Evolutionary conservation across 2,329 filamentous ascomycete genomes (phyloP).

Genomic region (Chaetomium olivaceum): DNA sequence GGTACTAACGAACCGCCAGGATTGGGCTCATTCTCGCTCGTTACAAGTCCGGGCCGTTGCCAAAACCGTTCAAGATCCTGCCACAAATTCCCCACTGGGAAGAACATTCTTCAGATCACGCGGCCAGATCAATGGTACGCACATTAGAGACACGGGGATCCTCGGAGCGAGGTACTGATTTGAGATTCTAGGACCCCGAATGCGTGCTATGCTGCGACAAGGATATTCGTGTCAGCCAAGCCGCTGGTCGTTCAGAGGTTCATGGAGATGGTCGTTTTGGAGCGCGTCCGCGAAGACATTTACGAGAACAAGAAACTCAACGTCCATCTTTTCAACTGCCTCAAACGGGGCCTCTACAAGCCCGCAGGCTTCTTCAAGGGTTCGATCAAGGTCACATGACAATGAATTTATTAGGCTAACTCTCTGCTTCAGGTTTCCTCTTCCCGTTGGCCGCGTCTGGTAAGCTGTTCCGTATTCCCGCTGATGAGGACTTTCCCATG

Average conservation of each 20-base stretch:
- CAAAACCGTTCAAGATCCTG: conserved; percentile 96
- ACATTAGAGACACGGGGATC: not conserved
- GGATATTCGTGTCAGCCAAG: conserved; percentile 86
- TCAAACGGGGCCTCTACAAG: conserved; percentile 70
- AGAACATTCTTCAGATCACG: conserved; percentile 41
- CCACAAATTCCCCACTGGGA: conserved; percentile 92
- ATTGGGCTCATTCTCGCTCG: conserved; percentile 85
- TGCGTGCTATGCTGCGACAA: conserved; percentile 76
- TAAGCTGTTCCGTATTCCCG: not conserved
- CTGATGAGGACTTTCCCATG: not conserved
- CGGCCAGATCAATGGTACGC: conserved; percentile 29
- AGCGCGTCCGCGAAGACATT: conserved; percentile 91
- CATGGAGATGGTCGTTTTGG: conserved; percentile 81
- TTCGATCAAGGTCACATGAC: not conserved
- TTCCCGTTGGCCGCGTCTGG: conserved; percentile 82
- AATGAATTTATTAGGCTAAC: not conserved
- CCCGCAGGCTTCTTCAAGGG: conserved; percentile 95
- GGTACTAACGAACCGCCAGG: conserved; percentile 45
- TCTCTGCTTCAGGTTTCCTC: conserved; percentile 58
- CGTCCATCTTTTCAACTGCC: conserved; percentile 87
- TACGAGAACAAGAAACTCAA: conserved; percentile 93
- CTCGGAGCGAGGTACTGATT: not conserved
- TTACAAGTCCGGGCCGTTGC: conserved; percentile 94
- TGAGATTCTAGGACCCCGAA: conserved; percentile 61
- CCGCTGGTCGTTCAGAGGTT: conserved; percentile 80